phyloP scores from a whole-genome alignment of 2,329 filamentous ascomycete species.

The Scleromitrula shiraiana region DNA sequence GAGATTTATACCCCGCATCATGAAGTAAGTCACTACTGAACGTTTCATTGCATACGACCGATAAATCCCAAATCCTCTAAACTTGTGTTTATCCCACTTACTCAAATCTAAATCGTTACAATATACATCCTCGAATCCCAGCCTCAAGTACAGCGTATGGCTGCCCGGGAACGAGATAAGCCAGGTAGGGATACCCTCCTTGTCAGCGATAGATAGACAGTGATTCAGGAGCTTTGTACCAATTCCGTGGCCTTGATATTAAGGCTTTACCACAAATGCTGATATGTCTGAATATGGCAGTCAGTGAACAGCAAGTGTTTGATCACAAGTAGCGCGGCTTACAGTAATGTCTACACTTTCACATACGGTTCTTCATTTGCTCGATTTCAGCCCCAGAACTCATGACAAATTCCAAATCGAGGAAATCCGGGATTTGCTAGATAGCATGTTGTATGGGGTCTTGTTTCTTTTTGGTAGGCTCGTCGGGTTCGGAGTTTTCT shows the following conservation, averaged over 20 bases:
- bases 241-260: neutral
- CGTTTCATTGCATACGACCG: neutral
- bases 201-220: neutral
- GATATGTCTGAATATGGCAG: neutral
- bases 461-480: neutral
- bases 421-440: neutral
- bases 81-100: neutral
- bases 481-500: neutral
- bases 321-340: neutral
- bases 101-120: neutral
- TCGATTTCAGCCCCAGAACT: neutral
- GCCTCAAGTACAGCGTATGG: neutral
- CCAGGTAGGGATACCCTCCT: neutral
- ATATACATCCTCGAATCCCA: neutral
- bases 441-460: neutral
- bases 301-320: neutral
- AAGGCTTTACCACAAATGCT: neutral
- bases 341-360: neutral
- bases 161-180: neutral
- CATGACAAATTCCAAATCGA: neutral
- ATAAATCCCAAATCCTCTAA: neutral
- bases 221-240: too few species aligned
- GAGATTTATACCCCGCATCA: too few species aligned
- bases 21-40: too few species aligned
- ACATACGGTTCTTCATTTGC: neutral